These are phyloP conservation scores for Lithospermum erythrorhizon DNA, from an alignment of 257 asterid species.

Conservation along the genomic window DNA sequence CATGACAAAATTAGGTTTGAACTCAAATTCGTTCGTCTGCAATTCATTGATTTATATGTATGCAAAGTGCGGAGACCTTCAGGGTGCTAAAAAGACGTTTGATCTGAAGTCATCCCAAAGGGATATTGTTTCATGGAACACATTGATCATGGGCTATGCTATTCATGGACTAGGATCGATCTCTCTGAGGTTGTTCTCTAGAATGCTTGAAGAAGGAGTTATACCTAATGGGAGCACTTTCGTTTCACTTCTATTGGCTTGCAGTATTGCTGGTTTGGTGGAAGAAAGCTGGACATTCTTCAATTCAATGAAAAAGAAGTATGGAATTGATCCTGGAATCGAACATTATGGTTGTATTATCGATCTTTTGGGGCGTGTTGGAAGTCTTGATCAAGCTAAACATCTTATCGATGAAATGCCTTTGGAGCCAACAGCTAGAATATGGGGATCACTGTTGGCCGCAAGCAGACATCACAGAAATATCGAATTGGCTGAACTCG, in stretches of 20 bases:
- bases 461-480: constrained; percentile 48
- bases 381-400: constrained; percentile 39
- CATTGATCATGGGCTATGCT: constrained; percentile 52
- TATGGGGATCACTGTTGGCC: constrained; percentile 59
- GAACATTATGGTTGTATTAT: constrained; percentile 57
- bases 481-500: constrained; percentile 48
- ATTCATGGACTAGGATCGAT: constrained; percentile 45
- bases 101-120: constrained; percentile 20
- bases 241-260: constrained; percentile 45
- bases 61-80: constrained; percentile 56
- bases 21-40: constrained; percentile 18
- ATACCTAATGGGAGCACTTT: constrained; percentile 48
- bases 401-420: constrained; percentile 47
- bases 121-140: constrained; percentile 57
- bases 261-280: constrained; percentile 38
- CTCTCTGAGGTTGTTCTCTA: constrained; percentile 30
- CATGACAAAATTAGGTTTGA: constrained; percentile 27
- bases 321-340: constrained; percentile 40
- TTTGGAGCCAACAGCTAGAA: constrained; percentile 36
- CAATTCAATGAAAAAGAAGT: constrained; percentile 35
- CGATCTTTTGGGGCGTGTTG: constrained; percentile 46
- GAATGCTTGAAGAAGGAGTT: constrained; percentile 31
- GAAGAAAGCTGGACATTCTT: constrained; percentile 47
- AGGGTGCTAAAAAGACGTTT: constrained; percentile 25
- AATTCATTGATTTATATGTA: constrained; percentile 52